A percentile compares a stretch with the other conserved stretches of the same genome.
Conservation (phyloP, 495 filamentous ascomycete species). For the Peziza echinospora region DNA sequence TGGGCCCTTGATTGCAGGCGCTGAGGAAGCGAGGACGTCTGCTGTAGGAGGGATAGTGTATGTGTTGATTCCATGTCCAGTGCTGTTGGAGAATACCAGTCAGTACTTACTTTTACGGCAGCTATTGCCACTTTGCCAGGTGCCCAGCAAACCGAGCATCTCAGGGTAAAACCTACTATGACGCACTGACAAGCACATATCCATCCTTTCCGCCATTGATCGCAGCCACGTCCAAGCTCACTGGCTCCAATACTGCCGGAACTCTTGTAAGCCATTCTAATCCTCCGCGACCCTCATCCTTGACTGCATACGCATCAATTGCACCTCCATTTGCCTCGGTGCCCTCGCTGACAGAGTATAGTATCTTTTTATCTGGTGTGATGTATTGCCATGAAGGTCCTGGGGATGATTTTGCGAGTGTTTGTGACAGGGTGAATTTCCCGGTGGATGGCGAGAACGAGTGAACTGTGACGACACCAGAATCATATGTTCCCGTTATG, state of each 20-base stretch:
- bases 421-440: background rate
- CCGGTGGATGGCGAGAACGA: background rate
- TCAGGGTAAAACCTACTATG: constrained; percentile 6
- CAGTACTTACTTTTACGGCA: too few relatives aligned
- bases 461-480: background rate
- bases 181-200: constrained; percentile 6
- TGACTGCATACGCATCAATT: constrained; percentile 8
- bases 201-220: too few relatives aligned
- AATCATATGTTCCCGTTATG: background rate
- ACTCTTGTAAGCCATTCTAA: constrained; percentile 7
- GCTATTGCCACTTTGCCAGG: background rate
- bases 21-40: constrained; percentile 2
- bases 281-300: constrained; percentile 1
- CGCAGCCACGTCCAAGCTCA: constrained; percentile 3
- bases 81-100: too few relatives aligned
- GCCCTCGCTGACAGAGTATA: constrained; percentile 11
- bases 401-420: background rate
- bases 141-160: too few relatives aligned
- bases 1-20: constrained; percentile 1
- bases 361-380: constrained; percentile 4
- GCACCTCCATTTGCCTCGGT: background rate
- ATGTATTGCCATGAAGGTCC: constrained; percentile 11
- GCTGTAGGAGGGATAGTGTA: too few relatives aligned
- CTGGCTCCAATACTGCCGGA: constrained; percentile 5
- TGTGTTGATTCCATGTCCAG: constrained; percentile 8